Base-by-base conservation (phyloP, 2,329 filamentous ascomycete genomes). In the Trichoderma arundinaceum region DNA sequence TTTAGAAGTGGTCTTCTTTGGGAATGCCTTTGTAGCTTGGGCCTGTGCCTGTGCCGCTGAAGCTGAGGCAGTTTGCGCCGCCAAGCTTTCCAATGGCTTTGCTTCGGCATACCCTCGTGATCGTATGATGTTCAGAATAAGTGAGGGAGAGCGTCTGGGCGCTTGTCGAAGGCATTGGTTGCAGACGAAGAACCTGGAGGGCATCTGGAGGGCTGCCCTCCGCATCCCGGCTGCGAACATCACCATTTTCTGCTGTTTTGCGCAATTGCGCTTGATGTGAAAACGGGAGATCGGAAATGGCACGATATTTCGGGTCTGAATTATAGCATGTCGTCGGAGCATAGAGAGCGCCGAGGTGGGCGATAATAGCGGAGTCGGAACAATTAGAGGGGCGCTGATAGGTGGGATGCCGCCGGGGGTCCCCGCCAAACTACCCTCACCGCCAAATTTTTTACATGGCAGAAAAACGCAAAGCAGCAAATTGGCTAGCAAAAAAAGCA, bases 1-100 rank as follows among this genome's bases (percentile, higher is more conserved):
- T 78, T 91, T 95, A 66, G 89, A 87, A 70, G 86, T 92, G 9
- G 86, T 86, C 72, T 91, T 85, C 72, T 91, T 84, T 35, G 85
- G 84, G 67, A 84, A 86, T 2, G 77, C 76, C 22, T 75, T 77
- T 70, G 78, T 79, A 9, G 74, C 71, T 13, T 71, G 70, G 28
- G 67, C 48, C 65, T 57, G 71, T 56, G 64, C 71, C 38, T 67
- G 33, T 13, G 63, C 17, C 1, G 65, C 52, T 12, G 54, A 13
- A 13, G 67, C 70, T 3, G 68, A 68, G 51, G 74, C 71, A 12
- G 69, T 61, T 71, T 74, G 64, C 56, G 74, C 70, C 22, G 72
- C 69, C 44, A 76, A 66, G 52, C 68, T 68, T 46, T 69, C 72
- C 63, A 74, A 67, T 38, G 75, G 75, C 58, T 71, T 73, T 68